Percentiles rank a stretch among this genome's conserved stretches.
Evolutionary conservation across 208 protist genomes (phyloP).

Genomic region (Acanthamoeba culbertsoni): DNA sequence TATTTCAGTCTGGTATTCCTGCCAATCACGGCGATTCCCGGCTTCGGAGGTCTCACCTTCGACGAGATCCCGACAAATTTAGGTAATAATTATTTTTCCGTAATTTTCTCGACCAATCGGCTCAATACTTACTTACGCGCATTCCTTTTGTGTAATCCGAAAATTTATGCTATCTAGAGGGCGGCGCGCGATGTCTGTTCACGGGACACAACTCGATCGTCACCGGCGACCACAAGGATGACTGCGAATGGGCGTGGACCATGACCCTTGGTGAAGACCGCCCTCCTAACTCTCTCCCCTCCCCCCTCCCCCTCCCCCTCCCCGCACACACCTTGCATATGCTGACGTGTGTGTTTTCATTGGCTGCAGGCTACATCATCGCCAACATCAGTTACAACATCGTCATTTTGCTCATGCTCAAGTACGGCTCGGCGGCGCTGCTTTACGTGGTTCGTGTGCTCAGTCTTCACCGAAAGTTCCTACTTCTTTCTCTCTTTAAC

Average conservation of each 20-base stretch:
- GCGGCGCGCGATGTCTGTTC: conserved; percentile 53
- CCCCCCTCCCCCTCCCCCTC: background rate
- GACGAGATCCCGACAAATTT: conserved; percentile 24
- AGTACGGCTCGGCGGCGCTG: conserved; percentile 58
- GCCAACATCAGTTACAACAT: conserved; percentile 66
- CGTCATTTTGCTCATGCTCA: conserved; percentile 59
- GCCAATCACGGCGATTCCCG: conserved; percentile 50
- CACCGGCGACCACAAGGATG: background rate
- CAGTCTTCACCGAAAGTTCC: background rate
- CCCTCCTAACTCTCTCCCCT: too few relatives aligned
- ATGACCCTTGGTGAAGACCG: conserved; percentile 38
- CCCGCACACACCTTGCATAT: background rate
- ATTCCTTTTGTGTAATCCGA: too few relatives aligned
- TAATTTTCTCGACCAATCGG: too few relatives aligned
- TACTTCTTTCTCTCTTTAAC: background rate
- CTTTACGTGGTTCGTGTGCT: background rate
- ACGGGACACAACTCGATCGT: conserved; percentile 52
- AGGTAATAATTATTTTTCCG: background rate
- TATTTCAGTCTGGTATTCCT: conserved; percentile 14
- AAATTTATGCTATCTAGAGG: background rate
- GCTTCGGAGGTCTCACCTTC: conserved; percentile 48
- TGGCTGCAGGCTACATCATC: conserved; percentile 22
- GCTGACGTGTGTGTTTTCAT: background rate
- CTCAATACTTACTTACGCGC: background rate
- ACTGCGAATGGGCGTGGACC: conserved; percentile 45